phyloP scores from a whole-genome alignment of 2,329 filamentous ascomycete species.

The Trichoderma gracile region DNA sequence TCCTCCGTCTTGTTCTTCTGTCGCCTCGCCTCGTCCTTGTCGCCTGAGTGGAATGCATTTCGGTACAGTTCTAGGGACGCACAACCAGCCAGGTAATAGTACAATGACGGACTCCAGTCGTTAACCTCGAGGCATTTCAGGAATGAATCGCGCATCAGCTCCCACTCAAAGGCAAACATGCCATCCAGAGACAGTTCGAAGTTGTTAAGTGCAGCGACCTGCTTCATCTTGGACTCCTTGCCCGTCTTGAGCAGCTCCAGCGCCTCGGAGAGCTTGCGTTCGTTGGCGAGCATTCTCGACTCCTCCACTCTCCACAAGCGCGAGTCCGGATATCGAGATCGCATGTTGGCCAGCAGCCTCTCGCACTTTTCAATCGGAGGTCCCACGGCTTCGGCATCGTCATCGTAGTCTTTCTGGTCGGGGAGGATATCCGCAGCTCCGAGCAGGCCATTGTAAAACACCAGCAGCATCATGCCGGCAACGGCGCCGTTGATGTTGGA shows the following conservation, averaged over 20 bases:
- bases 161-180: conserved; percentile 78
- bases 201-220: conserved; percentile 79
- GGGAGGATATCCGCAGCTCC: conserved; percentile 87
- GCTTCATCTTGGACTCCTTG: conserved; percentile 73
- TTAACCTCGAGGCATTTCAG: conserved; percentile 75
- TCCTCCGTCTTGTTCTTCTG: conserved; percentile 68
- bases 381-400: conserved; percentile 61
- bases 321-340: conserved; percentile 74
- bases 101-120: conserved; percentile 86
- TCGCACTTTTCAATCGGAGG: conserved; percentile 71
- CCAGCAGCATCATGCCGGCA: conserved; percentile 75
- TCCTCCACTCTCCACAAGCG: conserved; percentile 88
- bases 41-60: conserved; percentile 45
- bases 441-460: conserved; percentile 85
- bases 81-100: conserved; percentile 82
- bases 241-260: conserved; percentile 63
- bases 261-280: conserved; percentile 66
- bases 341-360: conserved; percentile 71
- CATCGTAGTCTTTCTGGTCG: conserved; percentile 53
- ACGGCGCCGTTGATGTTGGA: conserved; percentile 91
- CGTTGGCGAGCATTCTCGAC: conserved; percentile 70
- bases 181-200: conserved; percentile 81
- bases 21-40: conserved; percentile 49
- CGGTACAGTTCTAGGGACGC: conserved; percentile 83
- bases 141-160: conserved; percentile 72